Base-by-base conservation (phyloP, 768 basidiomycete genomes). In the Nevesoporus exiguus region DNA sequence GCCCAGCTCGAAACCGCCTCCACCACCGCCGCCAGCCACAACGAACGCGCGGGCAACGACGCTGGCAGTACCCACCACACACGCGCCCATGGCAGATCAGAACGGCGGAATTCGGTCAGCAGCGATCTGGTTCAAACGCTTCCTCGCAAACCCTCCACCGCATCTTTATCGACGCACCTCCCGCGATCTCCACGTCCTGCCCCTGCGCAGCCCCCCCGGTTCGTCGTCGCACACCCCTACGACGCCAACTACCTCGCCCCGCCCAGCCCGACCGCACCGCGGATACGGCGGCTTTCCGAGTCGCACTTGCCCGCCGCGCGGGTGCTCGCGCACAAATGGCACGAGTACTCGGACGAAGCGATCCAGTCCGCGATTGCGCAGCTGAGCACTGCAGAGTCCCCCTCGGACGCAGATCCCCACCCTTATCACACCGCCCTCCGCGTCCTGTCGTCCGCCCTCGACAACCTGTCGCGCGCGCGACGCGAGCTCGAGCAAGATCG, bases 331-430 rank as follows among this genome's bases (percentile, higher is more conserved):
- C 86, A 83, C 9, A 80, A 76, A 64, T 93, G 90, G 89, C 90
- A 93, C 63, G 80, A 83, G 22, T 84, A 82, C 61, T 83, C 88
- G 3, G 88, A 93, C 67, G 82, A 88, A 46, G 85, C 79, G 2
- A 86, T 93, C 40, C 83, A 86, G 55, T 72, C 76, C 15, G 77
- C 82, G 4, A 80, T 91, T 22, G 78, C 86, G 0, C 71, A 71
- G 19, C 68, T 87, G 14, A 64, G 73, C 50, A 55, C 61, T 13
- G 66, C 76, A 4, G 77, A 80, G 33, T 77, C 80, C 0, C 78
- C 79, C 1, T 76, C 78, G 7, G 76, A 80, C 43, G 60, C 72
- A 3, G 61, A 76, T 30, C 66, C 59, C 25, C 79, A 84, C 61
- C 83, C 88, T 1, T 88, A 88, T 59, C 84, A 88, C 58, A 73